phyloP scores from a whole-genome alignment of 345 rosid species.

The Crucihimalaya himalaica region DNA sequence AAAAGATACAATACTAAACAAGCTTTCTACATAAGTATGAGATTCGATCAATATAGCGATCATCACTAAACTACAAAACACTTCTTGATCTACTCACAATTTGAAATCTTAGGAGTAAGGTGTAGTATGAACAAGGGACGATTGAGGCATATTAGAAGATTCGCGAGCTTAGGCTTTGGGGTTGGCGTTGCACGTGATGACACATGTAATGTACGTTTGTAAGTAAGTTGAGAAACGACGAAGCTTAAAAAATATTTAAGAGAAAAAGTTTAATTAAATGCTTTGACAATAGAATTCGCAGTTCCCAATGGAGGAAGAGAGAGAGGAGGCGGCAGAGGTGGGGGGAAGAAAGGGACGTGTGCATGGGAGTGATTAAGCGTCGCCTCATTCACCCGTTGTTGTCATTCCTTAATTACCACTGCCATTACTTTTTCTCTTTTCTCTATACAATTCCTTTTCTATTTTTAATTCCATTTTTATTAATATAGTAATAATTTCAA shows the following conservation, averaged over 20 bases:
- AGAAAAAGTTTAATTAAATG: slow-evolving; percentile 1
- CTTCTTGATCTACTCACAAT: background rate
- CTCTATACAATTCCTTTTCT: slow-evolving; percentile 33
- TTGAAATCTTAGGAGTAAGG: background rate
- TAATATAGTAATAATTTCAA: background rate
- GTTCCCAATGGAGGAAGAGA: slow-evolving; percentile 47
- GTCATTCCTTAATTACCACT: slow-evolving; percentile 66
- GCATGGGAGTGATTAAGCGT: slow-evolving; percentile 87
- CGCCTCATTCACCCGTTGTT: slow-evolving; percentile 88
- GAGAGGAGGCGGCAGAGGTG: slow-evolving; percentile 85
- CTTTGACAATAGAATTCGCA: slow-evolving; percentile 29
- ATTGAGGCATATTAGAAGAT: slow-evolving; percentile 23
- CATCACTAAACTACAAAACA: slow-evolving; percentile 4
- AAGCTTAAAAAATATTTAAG: background rate
- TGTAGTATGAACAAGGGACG: slow-evolving; percentile 33
- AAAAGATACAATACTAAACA: no score
- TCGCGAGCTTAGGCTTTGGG: slow-evolving; percentile 24
- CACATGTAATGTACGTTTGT: slow-evolving; percentile 16
- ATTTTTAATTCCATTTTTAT: slow-evolving; percentile 1
- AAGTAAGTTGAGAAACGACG: slow-evolving; percentile 10
- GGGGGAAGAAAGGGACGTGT: slow-evolving; percentile 98
- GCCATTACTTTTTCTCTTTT: slow-evolving; percentile 52
- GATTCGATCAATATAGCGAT: background rate
- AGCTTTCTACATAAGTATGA: background rate
- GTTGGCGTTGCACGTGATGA: slow-evolving; percentile 30